These are phyloP conservation scores for Talaromyces thailandensis DNA, from an alignment of 495 filamentous ascomycete genomes.

Conservation along the genomic window DNA sequence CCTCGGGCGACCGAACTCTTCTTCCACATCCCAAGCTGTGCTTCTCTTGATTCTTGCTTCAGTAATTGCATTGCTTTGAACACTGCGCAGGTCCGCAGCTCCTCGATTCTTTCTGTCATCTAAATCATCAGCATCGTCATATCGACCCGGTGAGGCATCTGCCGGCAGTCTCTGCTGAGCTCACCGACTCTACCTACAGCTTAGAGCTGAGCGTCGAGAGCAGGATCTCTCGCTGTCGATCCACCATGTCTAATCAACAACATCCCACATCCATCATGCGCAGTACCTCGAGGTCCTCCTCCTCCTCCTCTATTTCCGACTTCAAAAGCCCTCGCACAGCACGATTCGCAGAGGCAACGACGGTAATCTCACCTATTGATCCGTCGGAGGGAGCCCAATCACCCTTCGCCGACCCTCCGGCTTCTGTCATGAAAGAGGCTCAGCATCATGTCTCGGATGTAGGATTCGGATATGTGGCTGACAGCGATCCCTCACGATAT, in stretches of 20 bases:
- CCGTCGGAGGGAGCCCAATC: conserved; percentile 34
- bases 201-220: conserved; percentile 5
- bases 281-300: conserved; percentile 31
- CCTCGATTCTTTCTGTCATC: neutral
- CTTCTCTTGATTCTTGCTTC: conserved; percentile 5
- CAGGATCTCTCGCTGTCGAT: conserved; percentile 2
- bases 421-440: conserved; percentile 23
- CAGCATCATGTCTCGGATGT: conserved; percentile 64
- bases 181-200: neutral
- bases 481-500: conserved; percentile 44
- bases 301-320: conserved; percentile 45
- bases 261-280: conserved; percentile 8
- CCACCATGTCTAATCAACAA: conserved; percentile 3
- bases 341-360: conserved; percentile 84
- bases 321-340: conserved; percentile 73
- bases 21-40: conserved; percentile 5
- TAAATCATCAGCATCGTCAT: neutral
- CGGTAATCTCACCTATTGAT: conserved; percentile 77
- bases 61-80: neutral
- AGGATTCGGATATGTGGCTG: conserved; percentile 81
- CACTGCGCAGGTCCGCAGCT: conserved; percentile 5
- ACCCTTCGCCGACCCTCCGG: conserved; percentile 62
- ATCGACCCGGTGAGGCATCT: neutral
- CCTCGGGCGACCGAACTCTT: neutral
- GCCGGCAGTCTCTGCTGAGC: neutral